Evolutionary conservation across 1,139 yeast genomes (phyloP).

Genomic region (Hemisphaericaspora xylanilytica): DNA sequence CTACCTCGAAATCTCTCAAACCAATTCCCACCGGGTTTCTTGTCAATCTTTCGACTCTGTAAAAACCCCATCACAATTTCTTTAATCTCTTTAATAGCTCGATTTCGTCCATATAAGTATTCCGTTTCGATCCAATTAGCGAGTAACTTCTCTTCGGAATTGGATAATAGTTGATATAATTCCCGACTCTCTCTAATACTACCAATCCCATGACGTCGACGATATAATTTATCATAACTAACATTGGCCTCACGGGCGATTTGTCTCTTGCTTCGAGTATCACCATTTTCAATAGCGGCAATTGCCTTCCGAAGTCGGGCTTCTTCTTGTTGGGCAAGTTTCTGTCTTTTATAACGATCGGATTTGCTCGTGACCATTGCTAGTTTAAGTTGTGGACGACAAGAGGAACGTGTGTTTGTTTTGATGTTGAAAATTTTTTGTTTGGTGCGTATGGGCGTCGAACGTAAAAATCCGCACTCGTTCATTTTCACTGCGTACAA

Average conservation of each 20-base stretch:
- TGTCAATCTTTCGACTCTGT: background rate
- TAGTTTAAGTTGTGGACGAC: too few relatives aligned
- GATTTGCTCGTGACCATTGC: too few relatives aligned
- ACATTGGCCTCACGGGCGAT: background rate
- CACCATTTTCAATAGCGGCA: background rate
- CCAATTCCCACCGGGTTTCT: background rate
- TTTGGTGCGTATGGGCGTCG: too few relatives aligned
- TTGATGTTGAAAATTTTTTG: too few relatives aligned
- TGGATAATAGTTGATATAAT: background rate
- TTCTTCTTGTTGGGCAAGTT: too few relatives aligned
- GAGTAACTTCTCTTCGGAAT: background rate
- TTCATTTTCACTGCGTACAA: too few relatives aligned
- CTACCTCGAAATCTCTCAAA: background rate
- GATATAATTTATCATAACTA: background rate
- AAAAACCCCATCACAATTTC: background rate
- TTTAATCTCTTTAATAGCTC: background rate
- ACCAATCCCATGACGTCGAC: background rate
- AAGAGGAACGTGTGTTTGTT: too few relatives aligned
- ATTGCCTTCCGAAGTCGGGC: background rate
- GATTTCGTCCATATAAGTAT: background rate
- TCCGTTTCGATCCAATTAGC: background rate
- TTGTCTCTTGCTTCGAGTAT: background rate
- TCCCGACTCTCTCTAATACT: background rate
- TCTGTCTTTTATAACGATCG: too few relatives aligned
- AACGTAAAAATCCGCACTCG: too few relatives aligned